Evolutionary conservation across 2,329 filamentous ascomycete genomes (phyloP), one percentile per base, ranked within the genome.

Genomic region (Scopulariopsis brevicaulis): DNA sequence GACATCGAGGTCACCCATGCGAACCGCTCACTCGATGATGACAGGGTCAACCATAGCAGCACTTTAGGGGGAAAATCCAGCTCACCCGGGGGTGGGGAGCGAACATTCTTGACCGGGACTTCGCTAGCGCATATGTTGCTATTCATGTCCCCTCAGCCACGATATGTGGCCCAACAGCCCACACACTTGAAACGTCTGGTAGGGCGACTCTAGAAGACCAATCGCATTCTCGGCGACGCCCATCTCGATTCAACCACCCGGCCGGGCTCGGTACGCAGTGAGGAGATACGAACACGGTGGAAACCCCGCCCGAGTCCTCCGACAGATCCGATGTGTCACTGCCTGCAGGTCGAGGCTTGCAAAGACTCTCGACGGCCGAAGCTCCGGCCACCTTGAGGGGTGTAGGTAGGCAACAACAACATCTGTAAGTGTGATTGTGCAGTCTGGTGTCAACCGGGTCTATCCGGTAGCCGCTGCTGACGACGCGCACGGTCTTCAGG

Each of bases 151-250:
- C 46, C 46, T 24, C 46, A 50, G 46, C 46, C 22, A 32, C 40
- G 35, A 48, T 25, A 50, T 11, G 20, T n/a, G 46, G 22, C 20
- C 46, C 22, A 50, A 20, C 40, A 51, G 48, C 48, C 55, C 55
- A 57, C 55, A 32, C 32, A 57, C 55, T 53, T 53, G 48, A 57
- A 57, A 57, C 55, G 55, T 51, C 24, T 35, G 50, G 28, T 12
- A 43, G 24, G n/a, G 28, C 11, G n/a, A n/a, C 32, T 18, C 12
- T 34, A 28, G 52, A 18, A 34, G 40, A 22, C 55, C 48, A 53
- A 57, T 53, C 55, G 48, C 48, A 43, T 40, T 32, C 6, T 53
- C 28, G 46, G 35, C n/a, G 15, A 52, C 35, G 18, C 22, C 22
- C 20, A 14, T 50, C 22, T 22, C 46, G 7, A 1, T 24, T 24